Evolutionary conservation across 768 basidiomycete genomes (phyloP).

Genomic region (Lentinula detonsa): DNA sequence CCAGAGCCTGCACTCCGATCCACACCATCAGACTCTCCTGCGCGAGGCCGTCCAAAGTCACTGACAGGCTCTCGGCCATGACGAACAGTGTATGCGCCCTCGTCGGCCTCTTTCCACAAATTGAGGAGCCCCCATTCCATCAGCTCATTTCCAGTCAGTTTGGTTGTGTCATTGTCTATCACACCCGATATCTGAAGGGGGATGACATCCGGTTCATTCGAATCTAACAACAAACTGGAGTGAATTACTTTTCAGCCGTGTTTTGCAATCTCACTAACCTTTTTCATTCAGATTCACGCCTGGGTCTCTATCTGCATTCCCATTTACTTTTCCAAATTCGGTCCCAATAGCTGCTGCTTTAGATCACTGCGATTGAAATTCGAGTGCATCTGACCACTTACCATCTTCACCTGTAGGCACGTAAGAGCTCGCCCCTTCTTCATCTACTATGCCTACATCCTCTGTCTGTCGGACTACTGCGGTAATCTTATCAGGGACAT

Average conservation of each 20-base stretch:
- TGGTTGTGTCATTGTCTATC: not conserved
- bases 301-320: too few species aligned
- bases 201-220: not conserved
- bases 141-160: not conserved
- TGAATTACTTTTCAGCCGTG: not conserved
- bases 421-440: slow-evolving; percentile 11
- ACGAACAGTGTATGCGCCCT: slow-evolving; percentile 8
- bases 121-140: not conserved
- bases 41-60: slow-evolving; percentile 18
- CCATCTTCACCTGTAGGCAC: slow-evolving; percentile 10
- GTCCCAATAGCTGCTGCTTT: too few species aligned
- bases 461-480: not conserved
- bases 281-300: not conserved
- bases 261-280: not conserved
- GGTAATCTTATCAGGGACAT: slow-evolving; percentile 21
- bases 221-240: not conserved
- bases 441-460: slow-evolving; percentile 3
- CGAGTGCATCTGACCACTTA: slow-evolving; percentile 5
- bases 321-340: too few species aligned
- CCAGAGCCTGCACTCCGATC: slow-evolving; percentile 13
- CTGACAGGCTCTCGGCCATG: not conserved
- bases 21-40: slow-evolving; percentile 9
- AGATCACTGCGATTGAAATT: slow-evolving; percentile 7
- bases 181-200: not conserved
- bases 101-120: not conserved